Conservation (phyloP, 2,329 filamentous ascomycete genomes). For the Cordyceps militaris region DNA sequence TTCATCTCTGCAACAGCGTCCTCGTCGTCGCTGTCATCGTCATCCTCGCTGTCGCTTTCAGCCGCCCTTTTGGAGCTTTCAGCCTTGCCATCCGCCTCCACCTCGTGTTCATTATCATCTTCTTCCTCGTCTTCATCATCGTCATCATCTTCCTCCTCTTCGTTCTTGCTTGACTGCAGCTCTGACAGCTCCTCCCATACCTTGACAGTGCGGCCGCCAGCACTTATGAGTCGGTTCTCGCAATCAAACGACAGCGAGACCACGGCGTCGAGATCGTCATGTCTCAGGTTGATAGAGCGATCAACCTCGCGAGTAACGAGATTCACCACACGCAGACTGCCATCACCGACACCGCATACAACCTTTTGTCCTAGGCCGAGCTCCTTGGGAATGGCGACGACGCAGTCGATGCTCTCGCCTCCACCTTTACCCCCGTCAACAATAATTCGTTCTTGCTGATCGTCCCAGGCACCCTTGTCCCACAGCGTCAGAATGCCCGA, state of each 20-base stretch:
- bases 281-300: conserved; percentile 51
- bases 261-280: conserved; percentile 84
- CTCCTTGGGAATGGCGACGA: conserved; percentile 63
- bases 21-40: conserved; percentile 31
- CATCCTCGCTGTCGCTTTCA: conserved; percentile 40
- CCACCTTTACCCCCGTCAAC: conserved; percentile 57
- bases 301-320: conserved; percentile 68
- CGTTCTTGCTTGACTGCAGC: conserved; percentile 35
- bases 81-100: conserved; percentile 23
- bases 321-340: conserved; percentile 68
- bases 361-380: conserved; percentile 66
- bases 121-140: conserved; percentile 35
- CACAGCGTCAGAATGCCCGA: conserved; percentile 83
- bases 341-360: conserved; percentile 75
- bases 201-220: conserved; percentile 78
- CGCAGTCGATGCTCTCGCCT: conserved; percentile 74
- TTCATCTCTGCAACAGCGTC: conserved; percentile 33
- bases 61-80: conserved; percentile 39
- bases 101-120: conserved; percentile 33
- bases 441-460: conserved; percentile 83
- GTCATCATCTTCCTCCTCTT: conserved; percentile 42
- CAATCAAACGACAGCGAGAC: conserved; percentile 78
- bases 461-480: conserved; percentile 92
- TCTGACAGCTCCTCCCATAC: conserved; percentile 81
- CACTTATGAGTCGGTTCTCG: conserved; percentile 78